phyloP scores from a whole-genome alignment of 2,329 filamentous ascomycete genomes.

The Albophoma yamanashiensis region DNA sequence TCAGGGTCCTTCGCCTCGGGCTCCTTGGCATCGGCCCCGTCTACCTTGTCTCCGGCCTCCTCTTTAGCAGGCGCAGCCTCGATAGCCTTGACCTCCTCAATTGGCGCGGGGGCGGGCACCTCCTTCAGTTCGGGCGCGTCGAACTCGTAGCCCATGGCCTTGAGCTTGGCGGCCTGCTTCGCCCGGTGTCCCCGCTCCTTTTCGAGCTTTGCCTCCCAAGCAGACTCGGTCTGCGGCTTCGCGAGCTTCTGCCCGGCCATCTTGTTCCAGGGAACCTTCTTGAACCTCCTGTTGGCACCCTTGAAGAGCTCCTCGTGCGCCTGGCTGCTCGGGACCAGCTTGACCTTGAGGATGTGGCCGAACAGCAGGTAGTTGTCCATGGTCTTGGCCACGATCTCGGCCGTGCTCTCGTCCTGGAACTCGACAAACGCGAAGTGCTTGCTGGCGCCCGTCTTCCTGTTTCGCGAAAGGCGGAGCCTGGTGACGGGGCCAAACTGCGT shows the following conservation, averaged over 20 bases:
- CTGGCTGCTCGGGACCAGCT: constrained; percentile 63
- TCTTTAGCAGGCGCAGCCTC: constrained; percentile 20
- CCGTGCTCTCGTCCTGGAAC: constrained; percentile 67
- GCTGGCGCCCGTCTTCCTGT: constrained; percentile 80
- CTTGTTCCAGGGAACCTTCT: constrained; percentile 77
- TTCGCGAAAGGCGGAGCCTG: constrained; percentile 73
- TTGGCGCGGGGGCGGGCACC: constrained; percentile 27
- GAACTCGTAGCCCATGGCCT: constrained; percentile 76
- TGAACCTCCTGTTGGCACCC: constrained; percentile 83
- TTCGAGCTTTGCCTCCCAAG: constrained; percentile 68
- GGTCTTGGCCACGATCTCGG: constrained; percentile 83
- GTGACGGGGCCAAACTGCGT: constrained; percentile 81
- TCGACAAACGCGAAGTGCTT: constrained; percentile 96
- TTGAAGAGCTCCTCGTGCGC: constrained; percentile 78
- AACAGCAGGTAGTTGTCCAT: constrained; percentile 98
- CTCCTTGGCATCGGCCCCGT: constrained; percentile 10
- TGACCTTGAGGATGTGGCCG: constrained; percentile 85
- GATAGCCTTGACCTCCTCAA: constrained; percentile 24
- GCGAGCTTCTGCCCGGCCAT: constrained; percentile 69
- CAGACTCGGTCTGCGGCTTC: constrained; percentile 59
- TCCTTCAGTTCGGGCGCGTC: constrained; percentile 61
- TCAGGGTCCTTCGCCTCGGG: constrained; percentile 7
- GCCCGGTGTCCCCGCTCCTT: constrained; percentile 62
- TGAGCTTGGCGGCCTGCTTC: constrained; percentile 62
- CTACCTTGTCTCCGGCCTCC: constrained; percentile 7